phyloP scores from a whole-genome alignment of 2,329 filamentous ascomycete species.

The Truncatella angustata region DNA sequence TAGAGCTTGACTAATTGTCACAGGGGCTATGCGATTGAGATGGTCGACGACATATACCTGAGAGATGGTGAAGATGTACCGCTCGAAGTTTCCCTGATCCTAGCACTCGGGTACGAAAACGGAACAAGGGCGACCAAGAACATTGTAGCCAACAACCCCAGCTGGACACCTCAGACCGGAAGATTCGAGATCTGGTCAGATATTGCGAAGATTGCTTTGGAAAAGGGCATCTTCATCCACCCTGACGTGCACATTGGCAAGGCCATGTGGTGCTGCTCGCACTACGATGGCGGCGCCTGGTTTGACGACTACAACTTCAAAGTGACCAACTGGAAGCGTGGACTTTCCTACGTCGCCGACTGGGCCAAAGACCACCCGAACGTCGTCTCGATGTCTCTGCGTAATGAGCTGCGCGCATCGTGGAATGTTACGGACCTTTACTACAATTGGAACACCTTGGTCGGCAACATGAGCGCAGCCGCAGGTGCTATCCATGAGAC shows the following conservation, averaged over 20 bases:
- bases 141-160: constrained; percentile 48
- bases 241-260: constrained; percentile 40
- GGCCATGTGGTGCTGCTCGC: constrained; percentile 44
- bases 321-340: constrained; percentile 52
- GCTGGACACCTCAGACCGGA: constrained; percentile 45
- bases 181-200: constrained; percentile 41
- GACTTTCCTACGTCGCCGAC: constrained; percentile 48
- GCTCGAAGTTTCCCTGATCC: constrained; percentile 35
- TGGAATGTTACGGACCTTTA: constrained; percentile 31
- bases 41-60: constrained; percentile 49
- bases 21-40: constrained; percentile 53
- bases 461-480: constrained; percentile 9
- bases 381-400: constrained; percentile 38
- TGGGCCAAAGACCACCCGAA: constrained; percentile 40
- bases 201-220: constrained; percentile 31
- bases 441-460: constrained; percentile 42
- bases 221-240: constrained; percentile 36
- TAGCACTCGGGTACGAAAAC: constrained; percentile 43
- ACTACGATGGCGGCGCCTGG: constrained; percentile 51
- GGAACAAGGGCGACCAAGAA: constrained; percentile 43
- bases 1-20: constrained; percentile 4
- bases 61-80: constrained; percentile 36
- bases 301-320: constrained; percentile 55
- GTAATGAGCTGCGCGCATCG: constrained; percentile 39
- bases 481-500: constrained; percentile 38